These are phyloP conservation scores for Rhizopogon salebrosus DNA, from an alignment of 768 basidiomycete species.

Conservation along the genomic window DNA sequence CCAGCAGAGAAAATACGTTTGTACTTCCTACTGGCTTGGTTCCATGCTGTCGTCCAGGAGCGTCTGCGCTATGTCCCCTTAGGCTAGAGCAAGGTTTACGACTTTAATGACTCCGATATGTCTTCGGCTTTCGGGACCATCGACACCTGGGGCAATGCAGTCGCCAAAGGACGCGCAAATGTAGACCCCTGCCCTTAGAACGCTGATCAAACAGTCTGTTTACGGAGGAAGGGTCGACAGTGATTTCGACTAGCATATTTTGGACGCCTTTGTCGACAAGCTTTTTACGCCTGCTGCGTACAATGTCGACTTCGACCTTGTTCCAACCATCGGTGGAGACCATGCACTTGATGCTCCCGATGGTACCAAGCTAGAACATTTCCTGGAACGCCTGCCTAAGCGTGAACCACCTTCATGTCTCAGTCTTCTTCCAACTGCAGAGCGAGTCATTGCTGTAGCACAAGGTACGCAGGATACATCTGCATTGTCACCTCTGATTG, in stretches of 20 bases:
- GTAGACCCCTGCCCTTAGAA: slow-evolving; percentile 90
- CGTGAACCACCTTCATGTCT: slow-evolving; percentile 94
- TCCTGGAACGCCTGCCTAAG: slow-evolving; percentile 82
- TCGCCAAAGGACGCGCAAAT: slow-evolving; percentile 86
- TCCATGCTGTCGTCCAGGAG: slow-evolving; percentile 97
- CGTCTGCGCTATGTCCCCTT: slow-evolving; percentile 93
- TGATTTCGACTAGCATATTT: slow-evolving; percentile 88
- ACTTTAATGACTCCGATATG: slow-evolving; percentile 99
- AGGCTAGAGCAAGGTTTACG: slow-evolving; percentile 95
- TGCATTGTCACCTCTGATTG: slow-evolving; percentile 1
- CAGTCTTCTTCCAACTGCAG: slow-evolving; percentile 87
- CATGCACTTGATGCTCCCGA: slow-evolving; percentile 74
- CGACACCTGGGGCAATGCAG: slow-evolving; percentile 78
- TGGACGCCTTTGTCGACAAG: slow-evolving; percentile 89
- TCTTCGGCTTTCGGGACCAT: slow-evolving; percentile 88
- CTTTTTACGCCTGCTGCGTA: slow-evolving; percentile 87
- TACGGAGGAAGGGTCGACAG: slow-evolving; percentile 94
- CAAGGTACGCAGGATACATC: slow-evolving; percentile 57
- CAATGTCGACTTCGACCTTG: slow-evolving; percentile 89
- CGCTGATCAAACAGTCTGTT: slow-evolving; percentile 91
- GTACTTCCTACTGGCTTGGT: slow-evolving; percentile 97
- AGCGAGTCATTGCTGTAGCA: slow-evolving; percentile 84
- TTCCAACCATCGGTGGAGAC: slow-evolving; percentile 54
- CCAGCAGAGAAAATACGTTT: slow-evolving; percentile 90
- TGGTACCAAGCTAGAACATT: slow-evolving; percentile 89